These are phyloP conservation scores for Cucumis sativus DNA, from an alignment of 306 rosid species.

Conservation along the genomic window DNA sequence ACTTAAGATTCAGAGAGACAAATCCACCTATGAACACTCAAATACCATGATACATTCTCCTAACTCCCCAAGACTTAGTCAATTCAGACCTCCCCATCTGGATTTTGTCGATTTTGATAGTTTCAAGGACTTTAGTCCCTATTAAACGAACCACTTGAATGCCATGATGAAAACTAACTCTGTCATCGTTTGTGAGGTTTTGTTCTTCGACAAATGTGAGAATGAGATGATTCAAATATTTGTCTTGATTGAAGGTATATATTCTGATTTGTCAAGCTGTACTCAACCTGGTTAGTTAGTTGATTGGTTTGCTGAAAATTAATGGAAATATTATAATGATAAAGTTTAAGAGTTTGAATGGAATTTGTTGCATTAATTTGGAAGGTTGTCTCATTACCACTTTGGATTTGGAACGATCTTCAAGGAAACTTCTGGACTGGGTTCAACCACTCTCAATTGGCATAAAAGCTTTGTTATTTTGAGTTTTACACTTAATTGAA, in stretches of 20 bases:
- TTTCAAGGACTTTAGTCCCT: too few species aligned
- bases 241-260: neutral
- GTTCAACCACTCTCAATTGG: neutral
- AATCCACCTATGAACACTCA: neutral
- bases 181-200: neutral
- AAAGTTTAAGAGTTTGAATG: neutral
- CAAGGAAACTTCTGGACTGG: neutral
- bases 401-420: neutral
- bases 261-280: neutral
- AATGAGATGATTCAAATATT: too few species aligned
- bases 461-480: neutral
- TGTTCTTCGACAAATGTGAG: too few species aligned
- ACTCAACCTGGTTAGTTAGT: neutral
- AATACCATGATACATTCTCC: neutral
- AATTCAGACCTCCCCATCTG: neutral
- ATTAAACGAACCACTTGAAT: neutral
- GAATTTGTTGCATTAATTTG: neutral
- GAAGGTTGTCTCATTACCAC: neutral
- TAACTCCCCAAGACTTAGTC: neutral
- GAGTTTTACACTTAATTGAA: neutral
- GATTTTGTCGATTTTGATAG: neutral
- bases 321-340: neutral
- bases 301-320: neutral
- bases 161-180: neutral
- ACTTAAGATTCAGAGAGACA: neutral